Base-by-base conservation (phyloP, 495 filamentous ascomycete species). In the Eremomyces bilateralis region DNA sequence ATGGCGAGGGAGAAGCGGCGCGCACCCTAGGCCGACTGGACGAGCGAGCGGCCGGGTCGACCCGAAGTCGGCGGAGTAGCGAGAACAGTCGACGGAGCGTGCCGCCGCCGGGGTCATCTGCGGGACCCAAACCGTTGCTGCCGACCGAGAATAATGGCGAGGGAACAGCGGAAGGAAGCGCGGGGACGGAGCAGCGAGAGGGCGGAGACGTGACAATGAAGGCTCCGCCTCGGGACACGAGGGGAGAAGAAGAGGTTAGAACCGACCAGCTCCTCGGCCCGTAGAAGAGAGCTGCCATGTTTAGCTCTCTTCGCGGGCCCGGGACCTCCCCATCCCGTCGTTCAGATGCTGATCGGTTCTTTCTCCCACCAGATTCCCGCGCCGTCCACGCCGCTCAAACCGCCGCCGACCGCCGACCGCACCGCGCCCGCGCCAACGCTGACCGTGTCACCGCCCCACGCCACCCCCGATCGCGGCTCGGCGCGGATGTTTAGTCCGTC, bases 41-140 rank as follows among this genome's bases (percentile, higher is more conserved):
- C 51, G n/a, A n/a, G n/a, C n/a, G n/a, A n/a, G n/a, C n/a, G n/a
- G n/a, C n/a, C n/a, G n/a, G n/a, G n/a, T n/a, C n/a, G n/a, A n/a
- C n/a, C n/a, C n/a, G n/a, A n/a, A 90, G 79, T 52, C 71, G 84
- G 25, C 72, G 84, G 17, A 85, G 80, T 45, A 92, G 82, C 50
- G 73, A 75, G 21, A 73, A 65, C 40, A 85, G 76, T 30, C 80
- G 70, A 54, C 81, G 80, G 45, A 53, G 42, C 50, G 53, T 31
- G 44, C 59, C 49, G 6, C 51, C 28, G 48, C 2, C 32, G 37
- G 8, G 39, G 24, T 15, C 39, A 37, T 22, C 33, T 20, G 33
- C 33, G 16, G 8, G 24, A 16, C 20, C 8, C 6, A 10, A 35
- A 20, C 30, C 24, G 8, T 8, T 8, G 24, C 24, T 8, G 24